Base-by-base conservation (phyloP, 208 protist genomes). In the Endotrypanum monterogeii region DNA sequence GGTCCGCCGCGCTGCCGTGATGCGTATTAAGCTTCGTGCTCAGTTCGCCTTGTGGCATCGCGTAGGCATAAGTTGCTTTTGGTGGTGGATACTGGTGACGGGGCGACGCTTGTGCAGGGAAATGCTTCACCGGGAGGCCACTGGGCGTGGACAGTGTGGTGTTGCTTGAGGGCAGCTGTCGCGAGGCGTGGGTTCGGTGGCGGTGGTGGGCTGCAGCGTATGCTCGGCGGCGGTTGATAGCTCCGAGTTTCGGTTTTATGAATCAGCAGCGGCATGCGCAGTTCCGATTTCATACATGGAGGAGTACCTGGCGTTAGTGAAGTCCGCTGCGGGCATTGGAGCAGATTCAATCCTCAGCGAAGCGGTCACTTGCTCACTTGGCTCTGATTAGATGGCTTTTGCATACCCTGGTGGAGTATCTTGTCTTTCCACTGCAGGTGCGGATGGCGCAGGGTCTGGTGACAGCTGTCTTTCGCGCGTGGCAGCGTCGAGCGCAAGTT, bases 41-140 rank as follows among this genome's bases (percentile, higher is more conserved):
- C 55, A 12, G 2, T 25, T 28, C 4, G 23, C 51, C 25, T 60
- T 80, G 54, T 80, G 76, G 76, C 56, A 44, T 16, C 69, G 76
- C 6, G 61, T 80, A 2, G 69, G 76, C 37, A 54, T 51, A 1
- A 63, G 76, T 20, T 80, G 70, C 65, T 80, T 80, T 61, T 61
- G 70, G 48, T 80, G 76, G 76, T 80, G 76, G 76, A 62, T 60
- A 18, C 32, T 76, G 18, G 54, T 80, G n/a, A 72, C 76, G 39
- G 70, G 76, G 63, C 76, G 70, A 50, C 76, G 76, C 11, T 9
- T 80, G 70, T 76, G 63, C 52, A 63, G 70, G 3, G 76, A 80
- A 39, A 56, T 51, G 25, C 71, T 80, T 25, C 62, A 76, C 20
- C 39, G n/a, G 8, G 76, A 74, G 14, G 76, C 76, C 7, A 62